A percentile compares a stretch with the other conserved stretches of the same genome.
phyloP scores from a whole-genome alignment of 164 flowering plant genomes.

The Vitis labrusca region DNA sequence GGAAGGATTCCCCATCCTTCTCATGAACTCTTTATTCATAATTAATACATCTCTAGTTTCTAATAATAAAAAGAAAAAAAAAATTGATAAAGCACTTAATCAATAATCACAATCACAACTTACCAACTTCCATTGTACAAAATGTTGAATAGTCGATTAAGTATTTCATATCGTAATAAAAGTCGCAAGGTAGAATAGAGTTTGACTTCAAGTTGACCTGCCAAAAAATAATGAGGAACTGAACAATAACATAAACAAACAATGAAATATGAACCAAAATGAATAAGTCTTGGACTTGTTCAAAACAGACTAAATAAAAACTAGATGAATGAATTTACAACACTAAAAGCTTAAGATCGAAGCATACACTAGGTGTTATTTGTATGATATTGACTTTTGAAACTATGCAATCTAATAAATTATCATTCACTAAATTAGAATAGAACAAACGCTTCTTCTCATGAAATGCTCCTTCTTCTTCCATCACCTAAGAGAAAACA shows the following conservation, averaged over 20 bases:
- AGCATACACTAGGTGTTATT: constrained; percentile 39
- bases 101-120: constrained; percentile 3
- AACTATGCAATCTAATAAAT: constrained; percentile 62
- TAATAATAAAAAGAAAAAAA: background rate
- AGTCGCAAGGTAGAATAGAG: constrained; percentile 43
- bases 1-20: no score
- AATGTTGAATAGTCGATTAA: constrained; percentile 65
- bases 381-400: constrained; percentile 52
- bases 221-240: constrained; percentile 5
- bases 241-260: constrained; percentile 4
- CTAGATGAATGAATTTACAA: background rate
- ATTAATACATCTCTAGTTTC: no score
- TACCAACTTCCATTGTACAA: constrained; percentile 39
- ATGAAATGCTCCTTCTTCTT: constrained; percentile 49
- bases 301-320: background rate
- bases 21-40: no score
- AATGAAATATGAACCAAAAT: background rate
- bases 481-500: constrained; percentile 47
- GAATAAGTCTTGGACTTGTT: background rate
- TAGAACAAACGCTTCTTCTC: constrained; percentile 63
- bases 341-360: constrained; percentile 2
- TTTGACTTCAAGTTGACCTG: constrained; percentile 36
- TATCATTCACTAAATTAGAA: constrained; percentile 63
- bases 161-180: constrained; percentile 69
- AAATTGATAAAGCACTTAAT: background rate